These are phyloP conservation scores for Microglena sp. DNA, from an alignment of 139 green algal species.

Conservation along the genomic window DNA sequence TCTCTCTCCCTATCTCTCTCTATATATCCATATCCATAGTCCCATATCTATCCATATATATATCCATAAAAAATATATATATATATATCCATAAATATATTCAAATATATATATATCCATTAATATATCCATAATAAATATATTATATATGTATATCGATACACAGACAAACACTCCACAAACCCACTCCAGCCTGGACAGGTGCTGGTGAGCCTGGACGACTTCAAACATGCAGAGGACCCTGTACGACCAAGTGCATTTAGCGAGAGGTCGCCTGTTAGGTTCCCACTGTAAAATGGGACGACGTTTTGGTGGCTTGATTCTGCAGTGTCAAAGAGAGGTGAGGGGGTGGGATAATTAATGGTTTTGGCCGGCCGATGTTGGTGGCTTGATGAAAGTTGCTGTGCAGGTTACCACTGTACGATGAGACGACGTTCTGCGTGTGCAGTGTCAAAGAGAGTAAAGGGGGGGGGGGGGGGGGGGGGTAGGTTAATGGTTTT, in stretches of 20 bases:
- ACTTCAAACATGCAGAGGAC: conserved; percentile 29
- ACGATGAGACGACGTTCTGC: no score
- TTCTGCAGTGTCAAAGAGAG: conserved; percentile 15
- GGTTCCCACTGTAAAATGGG: not conserved
- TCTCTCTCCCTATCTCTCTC: not conserved
- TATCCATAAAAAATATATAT: no score
- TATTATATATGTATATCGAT: not conserved
- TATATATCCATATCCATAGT: no score
- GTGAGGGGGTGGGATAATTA: not conserved
- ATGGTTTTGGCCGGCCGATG: no score
- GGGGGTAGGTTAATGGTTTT: no score
- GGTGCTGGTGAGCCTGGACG: conserved; percentile 21
- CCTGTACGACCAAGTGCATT: conserved; percentile 43
- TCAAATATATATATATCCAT: not conserved
- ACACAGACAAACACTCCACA: not conserved
- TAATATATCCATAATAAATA: not conserved
- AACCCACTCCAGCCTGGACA: no score
- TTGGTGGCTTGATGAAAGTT: no score
- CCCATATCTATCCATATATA: no score
- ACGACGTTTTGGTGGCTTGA: conserved; percentile 13
- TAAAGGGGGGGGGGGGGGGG: no score
- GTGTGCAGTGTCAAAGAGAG: no score
- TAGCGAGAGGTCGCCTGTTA: conserved; percentile 28
- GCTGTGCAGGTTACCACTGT: no score
- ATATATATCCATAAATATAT: not conserved